Evolutionary conservation across 2,329 filamentous ascomycete genomes (phyloP).

Genomic region (Paraphaeosphaeria minitans): DNA sequence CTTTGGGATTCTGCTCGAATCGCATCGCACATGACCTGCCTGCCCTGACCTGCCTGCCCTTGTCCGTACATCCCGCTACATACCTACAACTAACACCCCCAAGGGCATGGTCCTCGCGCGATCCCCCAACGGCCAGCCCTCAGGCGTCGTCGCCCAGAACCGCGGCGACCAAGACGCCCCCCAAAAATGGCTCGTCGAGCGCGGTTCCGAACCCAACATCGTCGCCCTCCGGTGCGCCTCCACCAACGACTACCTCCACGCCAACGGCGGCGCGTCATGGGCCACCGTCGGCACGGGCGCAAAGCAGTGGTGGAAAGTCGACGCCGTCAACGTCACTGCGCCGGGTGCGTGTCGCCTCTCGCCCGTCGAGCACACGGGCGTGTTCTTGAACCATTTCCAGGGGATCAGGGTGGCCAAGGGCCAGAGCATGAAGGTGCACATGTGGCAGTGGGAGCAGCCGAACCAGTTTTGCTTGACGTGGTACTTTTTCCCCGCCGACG

Average conservation of each 20-base stretch:
- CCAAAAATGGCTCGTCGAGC: background rate
- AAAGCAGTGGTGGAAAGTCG: conserved; percentile 1
- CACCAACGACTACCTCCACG: background rate
- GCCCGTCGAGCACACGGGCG: background rate
- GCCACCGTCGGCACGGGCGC: background rate
- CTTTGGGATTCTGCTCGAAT: background rate
- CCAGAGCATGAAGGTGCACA: conserved; percentile 5
- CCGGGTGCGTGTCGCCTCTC: background rate
- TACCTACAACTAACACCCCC: background rate
- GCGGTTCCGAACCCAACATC: background rate
- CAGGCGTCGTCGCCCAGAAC: conserved; percentile 4
- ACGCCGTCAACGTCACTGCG: background rate
- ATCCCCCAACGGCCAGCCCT: conserved; percentile 1
- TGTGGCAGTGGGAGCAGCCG: conserved; percentile 5
- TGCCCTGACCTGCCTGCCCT: no score
- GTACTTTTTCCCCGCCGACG: background rate
- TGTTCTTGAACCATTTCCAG: conserved; percentile 3
- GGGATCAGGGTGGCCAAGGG: conserved; percentile 1
- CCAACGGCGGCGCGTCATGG: background rate
- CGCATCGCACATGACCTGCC: no score
- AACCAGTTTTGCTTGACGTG: conserved; percentile 2
- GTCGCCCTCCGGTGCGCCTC: conserved; percentile 1
- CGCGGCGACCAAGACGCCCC: background rate
- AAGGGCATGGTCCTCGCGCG: conserved; percentile 1
- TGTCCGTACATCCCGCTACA: no score